phyloP scores from a whole-genome alignment of 2,329 filamentous ascomycete species.

The Aaosphaeria arxii region DNA sequence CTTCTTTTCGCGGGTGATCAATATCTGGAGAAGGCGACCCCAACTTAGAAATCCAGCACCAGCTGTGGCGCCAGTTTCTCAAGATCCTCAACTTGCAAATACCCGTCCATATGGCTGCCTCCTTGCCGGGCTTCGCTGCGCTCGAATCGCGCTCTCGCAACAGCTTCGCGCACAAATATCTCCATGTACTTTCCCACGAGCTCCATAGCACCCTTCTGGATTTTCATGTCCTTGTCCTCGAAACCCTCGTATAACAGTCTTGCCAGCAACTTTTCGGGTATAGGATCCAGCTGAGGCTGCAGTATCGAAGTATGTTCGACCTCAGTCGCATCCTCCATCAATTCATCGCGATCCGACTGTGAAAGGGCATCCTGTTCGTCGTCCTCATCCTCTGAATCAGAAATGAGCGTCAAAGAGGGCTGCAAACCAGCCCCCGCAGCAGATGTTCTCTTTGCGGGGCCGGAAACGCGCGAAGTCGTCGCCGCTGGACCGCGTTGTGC shows the following conservation, averaged over 20 bases:
- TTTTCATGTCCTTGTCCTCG: conserved; percentile 43
- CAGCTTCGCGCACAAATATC: conserved; percentile 84
- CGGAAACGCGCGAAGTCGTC: conserved; percentile 14
- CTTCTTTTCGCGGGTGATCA: too few species aligned
- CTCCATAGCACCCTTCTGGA: conserved; percentile 50
- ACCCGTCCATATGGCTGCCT: conserved; percentile 50
- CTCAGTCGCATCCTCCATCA: conserved; percentile 19
- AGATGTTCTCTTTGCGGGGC: conserved; percentile 18
- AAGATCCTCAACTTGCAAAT: conserved; percentile 83
- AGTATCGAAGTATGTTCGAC: conserved; percentile 1
- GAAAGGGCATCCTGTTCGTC: conserved; percentile 16
- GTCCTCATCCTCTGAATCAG: conserved; percentile 30
- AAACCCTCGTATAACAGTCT: conserved; percentile 79
- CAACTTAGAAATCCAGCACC: conserved; percentile 71
- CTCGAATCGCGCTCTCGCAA: conserved; percentile 74
- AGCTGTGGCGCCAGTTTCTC: conserved; percentile 85
- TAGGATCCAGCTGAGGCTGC: conserved; percentile 37
- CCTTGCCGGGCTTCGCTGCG: conserved; percentile 49
- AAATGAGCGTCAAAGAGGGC: conserved; percentile 24
- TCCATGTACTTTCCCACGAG: conserved; percentile 84
- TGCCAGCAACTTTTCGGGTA: conserved; percentile 73
- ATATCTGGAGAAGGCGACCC: too few species aligned
- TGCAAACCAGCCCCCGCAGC: conserved; percentile 17
- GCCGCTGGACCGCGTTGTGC: conserved; percentile 19
- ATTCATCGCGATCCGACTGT: conserved; percentile 19